These are phyloP conservation scores for Canariomyces notabilis DNA, from an alignment of 2,329 filamentous ascomycete genomes.

Conservation along the genomic window DNA sequence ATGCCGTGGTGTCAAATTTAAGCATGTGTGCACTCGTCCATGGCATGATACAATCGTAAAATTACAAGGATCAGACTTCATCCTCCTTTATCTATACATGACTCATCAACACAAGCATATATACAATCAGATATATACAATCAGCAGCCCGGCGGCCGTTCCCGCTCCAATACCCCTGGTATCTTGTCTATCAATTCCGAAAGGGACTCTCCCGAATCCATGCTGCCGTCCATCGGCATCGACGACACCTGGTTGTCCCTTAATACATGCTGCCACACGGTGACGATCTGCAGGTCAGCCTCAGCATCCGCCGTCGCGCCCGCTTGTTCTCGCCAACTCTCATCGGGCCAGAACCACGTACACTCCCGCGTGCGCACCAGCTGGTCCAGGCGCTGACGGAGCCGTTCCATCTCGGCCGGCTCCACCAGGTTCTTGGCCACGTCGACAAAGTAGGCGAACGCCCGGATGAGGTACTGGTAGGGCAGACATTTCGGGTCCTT, in stretches of 20 bases:
- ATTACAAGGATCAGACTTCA: no score
- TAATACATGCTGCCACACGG: conserved; percentile 4
- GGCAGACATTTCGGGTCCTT: conserved; percentile 34
- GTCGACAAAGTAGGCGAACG: conserved; percentile 39
- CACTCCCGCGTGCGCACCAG: conserved; percentile 12
- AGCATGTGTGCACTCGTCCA: no score
- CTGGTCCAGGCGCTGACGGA: conserved; percentile 27
- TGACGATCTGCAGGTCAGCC: conserved; percentile 9
- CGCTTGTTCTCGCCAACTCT: neutral
- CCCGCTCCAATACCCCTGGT: neutral
- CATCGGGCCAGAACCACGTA: conserved; percentile 20
- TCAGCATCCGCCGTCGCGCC: conserved; percentile 1
- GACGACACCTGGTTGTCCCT: no score
- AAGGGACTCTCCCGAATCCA: neutral
- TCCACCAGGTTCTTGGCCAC: conserved; percentile 42
- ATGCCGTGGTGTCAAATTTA: no score
- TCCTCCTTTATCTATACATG: no score
- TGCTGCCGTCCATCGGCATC: neutral
- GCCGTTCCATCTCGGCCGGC: conserved; percentile 26
- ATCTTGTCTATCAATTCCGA: neutral
- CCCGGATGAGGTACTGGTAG: conserved; percentile 28
- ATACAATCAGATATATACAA: neutral
- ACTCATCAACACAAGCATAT: no score
- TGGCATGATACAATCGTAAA: no score
- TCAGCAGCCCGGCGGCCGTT: neutral